phyloP scores from a whole-genome alignment of 768 basidiomycete species.

The Pleurotus platypus region DNA sequence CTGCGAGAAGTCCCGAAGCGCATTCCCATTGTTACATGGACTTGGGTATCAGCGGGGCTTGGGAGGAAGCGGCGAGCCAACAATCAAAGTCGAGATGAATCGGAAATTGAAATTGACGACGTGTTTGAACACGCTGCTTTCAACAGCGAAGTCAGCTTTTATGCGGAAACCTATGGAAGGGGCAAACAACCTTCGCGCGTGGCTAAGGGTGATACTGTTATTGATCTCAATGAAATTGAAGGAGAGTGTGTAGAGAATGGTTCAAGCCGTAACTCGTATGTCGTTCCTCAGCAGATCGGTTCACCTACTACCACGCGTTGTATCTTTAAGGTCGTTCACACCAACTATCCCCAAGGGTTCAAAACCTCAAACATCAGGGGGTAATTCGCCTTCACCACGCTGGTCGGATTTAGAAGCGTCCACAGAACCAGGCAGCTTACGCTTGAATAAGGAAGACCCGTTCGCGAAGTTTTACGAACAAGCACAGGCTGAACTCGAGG shows the following conservation, averaged over 20 bases:
- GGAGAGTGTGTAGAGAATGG: not conserved
- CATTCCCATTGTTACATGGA: constrained; percentile 64
- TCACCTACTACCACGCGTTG: constrained; percentile 7
- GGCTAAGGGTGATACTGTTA: no score
- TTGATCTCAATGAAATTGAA: no score
- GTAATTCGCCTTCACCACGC: not conserved
- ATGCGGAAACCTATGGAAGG: constrained; percentile 23
- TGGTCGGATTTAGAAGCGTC: no score
- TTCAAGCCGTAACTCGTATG: constrained; percentile 4
- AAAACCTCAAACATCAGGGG: not conserved
- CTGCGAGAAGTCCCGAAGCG: constrained; percentile 58
- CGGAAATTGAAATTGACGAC: constrained; percentile 12
- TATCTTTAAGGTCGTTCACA: not conserved
- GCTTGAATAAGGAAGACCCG: constrained; percentile 39
- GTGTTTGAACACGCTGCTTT: constrained; percentile 6
- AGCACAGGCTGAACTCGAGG: constrained; percentile 48
- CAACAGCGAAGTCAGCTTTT: not conserved
- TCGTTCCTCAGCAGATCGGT: not conserved
- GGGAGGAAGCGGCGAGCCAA: constrained; percentile 23
- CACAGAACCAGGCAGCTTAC: not conserved
- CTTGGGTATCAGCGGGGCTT: constrained; percentile 49
- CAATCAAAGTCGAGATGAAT: constrained; percentile 18
- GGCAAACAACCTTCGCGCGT: constrained; percentile 32
- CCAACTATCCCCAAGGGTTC: not conserved
- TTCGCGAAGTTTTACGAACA: constrained; percentile 61